Conservation (phyloP, 306 rosid species). For the Malus asiatica region DNA sequence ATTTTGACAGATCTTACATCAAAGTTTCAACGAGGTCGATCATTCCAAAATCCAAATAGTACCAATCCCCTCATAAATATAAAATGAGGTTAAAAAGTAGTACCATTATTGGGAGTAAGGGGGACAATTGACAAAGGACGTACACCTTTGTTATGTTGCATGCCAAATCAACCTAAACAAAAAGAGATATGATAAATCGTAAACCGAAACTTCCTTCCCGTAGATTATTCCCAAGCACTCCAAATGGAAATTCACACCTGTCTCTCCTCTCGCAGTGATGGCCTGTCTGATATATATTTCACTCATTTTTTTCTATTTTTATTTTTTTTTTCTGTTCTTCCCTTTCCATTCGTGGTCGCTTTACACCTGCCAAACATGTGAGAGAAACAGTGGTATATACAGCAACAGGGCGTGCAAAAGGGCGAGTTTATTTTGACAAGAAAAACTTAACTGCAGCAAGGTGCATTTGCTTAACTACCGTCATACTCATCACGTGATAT, state of each 20-base stretch:
- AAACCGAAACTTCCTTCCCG: not conserved
- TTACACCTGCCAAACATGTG: not conserved
- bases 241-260: not conserved
- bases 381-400: not conserved
- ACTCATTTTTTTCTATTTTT: not conserved
- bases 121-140: not conserved
- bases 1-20: not conserved
- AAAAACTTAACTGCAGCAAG: not conserved
- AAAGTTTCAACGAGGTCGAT: not conserved
- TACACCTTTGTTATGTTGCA: not conserved
- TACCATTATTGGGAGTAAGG: not conserved
- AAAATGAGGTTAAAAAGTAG: not conserved
- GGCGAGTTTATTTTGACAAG: not conserved
- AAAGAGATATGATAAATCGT: not conserved
- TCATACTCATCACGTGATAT: not conserved
- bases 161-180: not conserved
- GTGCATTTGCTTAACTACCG: not conserved
- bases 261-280: not conserved
- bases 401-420: not conserved
- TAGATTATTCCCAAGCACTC: not conserved
- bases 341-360: not conserved
- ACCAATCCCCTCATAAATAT: not conserved
- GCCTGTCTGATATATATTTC: not conserved
- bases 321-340: not conserved
- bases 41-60: not conserved